phyloP scores from a whole-genome alignment of 225 moss, liverwort and hornwort species.

The Bryoerythrophyllum caledonicum region DNA sequence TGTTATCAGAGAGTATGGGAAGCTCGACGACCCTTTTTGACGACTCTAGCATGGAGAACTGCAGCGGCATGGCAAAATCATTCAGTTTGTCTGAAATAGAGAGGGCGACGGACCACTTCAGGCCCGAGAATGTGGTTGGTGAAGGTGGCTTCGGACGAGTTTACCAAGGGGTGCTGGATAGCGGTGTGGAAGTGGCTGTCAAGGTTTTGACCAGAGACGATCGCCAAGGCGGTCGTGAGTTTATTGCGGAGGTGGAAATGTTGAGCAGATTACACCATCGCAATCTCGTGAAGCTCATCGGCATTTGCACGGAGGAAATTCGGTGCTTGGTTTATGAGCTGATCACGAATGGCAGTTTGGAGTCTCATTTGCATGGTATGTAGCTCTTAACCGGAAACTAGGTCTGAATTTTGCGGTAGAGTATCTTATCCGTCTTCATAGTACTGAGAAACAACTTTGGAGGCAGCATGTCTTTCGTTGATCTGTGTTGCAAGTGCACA shows the following conservation, averaged over 20 bases:
- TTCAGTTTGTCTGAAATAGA: constrained; percentile 64
- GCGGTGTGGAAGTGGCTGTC: constrained; percentile 69
- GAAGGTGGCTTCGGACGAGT: constrained; percentile 89
- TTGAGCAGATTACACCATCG: constrained; percentile 74
- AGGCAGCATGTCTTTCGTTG: neutral
- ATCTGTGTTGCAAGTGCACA: neutral
- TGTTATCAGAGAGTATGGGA: constrained; percentile 58
- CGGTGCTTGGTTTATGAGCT: constrained; percentile 79
- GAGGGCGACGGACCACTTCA: constrained; percentile 72
- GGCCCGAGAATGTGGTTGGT: constrained; percentile 70
- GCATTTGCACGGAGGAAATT: constrained; percentile 69
- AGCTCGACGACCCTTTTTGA: constrained; percentile 71
- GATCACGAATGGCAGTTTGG: constrained; percentile 72
- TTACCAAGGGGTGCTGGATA: constrained; percentile 71
- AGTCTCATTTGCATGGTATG: constrained; percentile 71
- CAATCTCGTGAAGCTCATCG: constrained; percentile 68
- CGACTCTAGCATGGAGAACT: constrained; percentile 68
- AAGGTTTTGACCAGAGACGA: constrained; percentile 66
- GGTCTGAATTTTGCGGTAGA: neutral
- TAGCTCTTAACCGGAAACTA: neutral
- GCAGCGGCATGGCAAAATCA: constrained; percentile 61
- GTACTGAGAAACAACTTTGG: neutral
- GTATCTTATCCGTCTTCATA: neutral
- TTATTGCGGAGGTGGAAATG: constrained; percentile 77
- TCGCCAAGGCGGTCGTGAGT: constrained; percentile 61